Evolutionary conservation across 2,329 filamentous ascomycete species (phyloP), one percentile per base, ranked within the genome.

Genomic region (Pseudogymnoascus sp.): DNA sequence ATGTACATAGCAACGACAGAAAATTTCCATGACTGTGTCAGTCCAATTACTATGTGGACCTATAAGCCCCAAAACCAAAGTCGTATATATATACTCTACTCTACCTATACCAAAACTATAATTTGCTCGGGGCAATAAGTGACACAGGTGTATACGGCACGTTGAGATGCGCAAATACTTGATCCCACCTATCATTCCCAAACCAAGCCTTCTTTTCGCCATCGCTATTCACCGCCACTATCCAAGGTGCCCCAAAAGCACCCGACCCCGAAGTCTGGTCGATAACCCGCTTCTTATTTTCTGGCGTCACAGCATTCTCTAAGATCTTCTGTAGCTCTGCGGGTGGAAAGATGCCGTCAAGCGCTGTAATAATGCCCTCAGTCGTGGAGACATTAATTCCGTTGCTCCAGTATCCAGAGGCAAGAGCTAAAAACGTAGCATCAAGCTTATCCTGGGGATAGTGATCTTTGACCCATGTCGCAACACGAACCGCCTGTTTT

Each of bases 111-210:
- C 13, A 40, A 1, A 33, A 21, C 50, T 56, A 56, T 56, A 56
- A 2, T 14, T 61, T 61, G 35, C 44, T 61, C 19, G 44, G 56
- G n/a, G 59, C 6, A 14, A 65, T 40, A 26, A 66, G 63, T 4
- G 44, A 50, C n/a, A 66, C 64, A n/a, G 62, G 63, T n/a, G 35
- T 63, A 63, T 65, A 67, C 14, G 67, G 67, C 11, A 68, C 66
- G 1, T 61, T 50, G 31, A 68, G 61, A 64, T 66, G 65, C 29
- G 26, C 47, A 61, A 68, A 67, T 2, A 68, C 63, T 44, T 68
- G 67, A 62, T 68, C 67, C 67, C 67, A 68, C 21, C 67, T 61
- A 62, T 68, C 67, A 64, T 68, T 68, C 19, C 67, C 67, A 64
- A 68, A 68, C 64, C 64, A 68, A n/a, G 37, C 42, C 60, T 47